A percentile compares a stretch with the other conserved stretches of the same genome.
phyloP scores from a whole-genome alignment of 768 basidiomycete species.

The Tephrocybe sp. region DNA sequence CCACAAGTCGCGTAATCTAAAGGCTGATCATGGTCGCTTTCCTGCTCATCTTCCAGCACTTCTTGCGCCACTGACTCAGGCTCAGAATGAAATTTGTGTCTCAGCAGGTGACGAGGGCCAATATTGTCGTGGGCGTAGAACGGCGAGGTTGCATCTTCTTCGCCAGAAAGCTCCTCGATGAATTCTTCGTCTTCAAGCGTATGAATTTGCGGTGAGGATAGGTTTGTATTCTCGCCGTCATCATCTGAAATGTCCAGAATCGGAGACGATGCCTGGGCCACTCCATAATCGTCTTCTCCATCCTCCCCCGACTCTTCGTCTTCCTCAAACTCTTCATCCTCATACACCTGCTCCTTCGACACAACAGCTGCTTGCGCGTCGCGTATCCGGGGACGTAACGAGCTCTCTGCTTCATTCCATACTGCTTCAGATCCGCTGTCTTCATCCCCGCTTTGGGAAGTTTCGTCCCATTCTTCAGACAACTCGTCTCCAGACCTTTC shows the following conservation, averaged over 20 bases:
- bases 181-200: slow-evolving; percentile 13
- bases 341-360: slow-evolving; percentile 19
- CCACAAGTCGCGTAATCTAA: slow-evolving; percentile 29
- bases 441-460: slow-evolving; percentile 23
- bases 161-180: slow-evolving; percentile 13
- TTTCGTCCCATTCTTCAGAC: slow-evolving; percentile 15
- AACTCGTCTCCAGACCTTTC: slow-evolving; percentile 23
- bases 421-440: slow-evolving; percentile 17
- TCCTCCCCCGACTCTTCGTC: slow-evolving; percentile 16
- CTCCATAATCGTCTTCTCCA: slow-evolving; percentile 13
- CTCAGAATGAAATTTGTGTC: neutral
- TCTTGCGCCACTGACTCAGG: slow-evolving; percentile 4
- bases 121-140: neutral
- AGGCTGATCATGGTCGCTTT: slow-evolving; percentile 27
- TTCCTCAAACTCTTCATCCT: slow-evolving; percentile 20
- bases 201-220: slow-evolving; percentile 2
- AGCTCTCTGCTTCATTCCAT: slow-evolving; percentile 24
- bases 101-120: slow-evolving; percentile 6
- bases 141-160: slow-evolving; percentile 2
- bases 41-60: slow-evolving; percentile 4
- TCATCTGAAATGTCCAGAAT: slow-evolving; percentile 25
- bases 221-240: slow-evolving; percentile 17
- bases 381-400: slow-evolving; percentile 23
- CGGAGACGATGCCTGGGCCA: slow-evolving; percentile 13
- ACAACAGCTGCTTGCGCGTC: slow-evolving; percentile 15